Evolutionary conservation across 805 yeast species (phyloP).

Genomic region (Torulaspora quercuum): DNA sequence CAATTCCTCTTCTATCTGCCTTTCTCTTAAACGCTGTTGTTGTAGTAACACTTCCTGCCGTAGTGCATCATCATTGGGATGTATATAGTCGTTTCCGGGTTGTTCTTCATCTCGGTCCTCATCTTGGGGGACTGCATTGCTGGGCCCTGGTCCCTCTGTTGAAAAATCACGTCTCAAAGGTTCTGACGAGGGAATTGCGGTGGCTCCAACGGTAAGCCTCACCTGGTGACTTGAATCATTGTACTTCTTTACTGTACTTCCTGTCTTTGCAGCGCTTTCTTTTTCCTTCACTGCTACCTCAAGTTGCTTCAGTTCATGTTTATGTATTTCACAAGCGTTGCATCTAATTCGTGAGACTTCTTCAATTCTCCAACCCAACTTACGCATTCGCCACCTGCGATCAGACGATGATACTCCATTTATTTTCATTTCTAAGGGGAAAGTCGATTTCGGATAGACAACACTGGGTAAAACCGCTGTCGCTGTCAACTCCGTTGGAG

Average conservation of each 20-base stretch:
- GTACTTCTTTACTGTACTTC: slow-evolving; percentile 36
- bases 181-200: slow-evolving; percentile 30
- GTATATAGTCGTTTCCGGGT: slow-evolving; percentile 30
- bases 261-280: slow-evolving; percentile 34
- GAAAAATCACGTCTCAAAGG: slow-evolving; percentile 7
- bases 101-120: slow-evolving; percentile 37
- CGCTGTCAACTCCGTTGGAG: slow-evolving; percentile 90
- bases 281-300: slow-evolving; percentile 28
- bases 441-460: slow-evolving; percentile 79
- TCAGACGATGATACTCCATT: slow-evolving; percentile 63
- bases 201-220: slow-evolving; percentile 36
- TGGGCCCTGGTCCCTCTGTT: slow-evolving; percentile 11
- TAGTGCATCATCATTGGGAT: slow-evolving; percentile 38
- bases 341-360: slow-evolving; percentile 67
- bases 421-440: slow-evolving; percentile 76
- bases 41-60: slow-evolving; percentile 35
- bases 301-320: slow-evolving; percentile 41
- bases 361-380: slow-evolving; percentile 83
- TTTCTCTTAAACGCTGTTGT: slow-evolving; percentile 34
- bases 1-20: slow-evolving; percentile 32
- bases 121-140: slow-evolving; percentile 25
- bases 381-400: slow-evolving; percentile 87
- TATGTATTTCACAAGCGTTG: slow-evolving; percentile 56
- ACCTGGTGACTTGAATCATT: slow-evolving; percentile 40
- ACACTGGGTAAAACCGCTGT: slow-evolving; percentile 86